These are phyloP conservation scores for Odonthalia washingtoniensis DNA, from an alignment of 31 red algal genomes.

Conservation along the genomic window DNA sequence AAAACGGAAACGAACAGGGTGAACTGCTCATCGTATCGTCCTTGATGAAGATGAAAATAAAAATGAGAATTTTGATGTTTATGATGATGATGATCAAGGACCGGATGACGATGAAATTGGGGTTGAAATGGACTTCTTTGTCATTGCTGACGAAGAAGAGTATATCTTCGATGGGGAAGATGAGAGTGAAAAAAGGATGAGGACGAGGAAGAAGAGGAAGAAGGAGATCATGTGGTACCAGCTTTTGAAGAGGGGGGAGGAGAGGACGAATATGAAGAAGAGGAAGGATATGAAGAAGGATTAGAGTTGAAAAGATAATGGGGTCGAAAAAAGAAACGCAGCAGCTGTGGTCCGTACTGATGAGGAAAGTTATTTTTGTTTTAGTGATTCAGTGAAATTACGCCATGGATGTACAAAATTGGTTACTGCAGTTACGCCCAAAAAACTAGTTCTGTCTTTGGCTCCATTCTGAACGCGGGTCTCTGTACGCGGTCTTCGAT, in stretches of 20 bases:
- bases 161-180: constrained; percentile 30
- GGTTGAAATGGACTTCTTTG: not conserved
- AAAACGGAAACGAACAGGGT: not conserved
- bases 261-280: not conserved
- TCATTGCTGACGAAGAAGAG: constrained; percentile 2
- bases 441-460: no score
- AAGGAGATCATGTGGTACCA: not conserved
- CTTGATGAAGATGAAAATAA: constrained; percentile 5
- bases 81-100: not conserved
- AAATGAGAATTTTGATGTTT: constrained; percentile 24
- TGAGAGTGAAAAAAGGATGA: constrained; percentile 50
- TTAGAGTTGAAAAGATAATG: constrained; percentile 26
- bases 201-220: constrained; percentile 37
- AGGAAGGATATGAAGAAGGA: constrained; percentile 17
- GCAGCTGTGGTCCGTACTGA: no score
- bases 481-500: no score
- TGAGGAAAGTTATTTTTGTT: no score
- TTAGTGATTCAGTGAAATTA: no score
- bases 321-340: constrained; percentile 20
- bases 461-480: no score
- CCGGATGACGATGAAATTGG: not conserved
- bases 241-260: constrained; percentile 23
- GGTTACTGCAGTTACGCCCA: no score
- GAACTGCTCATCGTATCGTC: not conserved
- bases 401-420: no score